Percentiles rank a stretch among this genome's conserved stretches.
Evolutionary conservation across 148 eudicot genomes (phyloP).

Genomic region (Spergularia bocconei): DNA sequence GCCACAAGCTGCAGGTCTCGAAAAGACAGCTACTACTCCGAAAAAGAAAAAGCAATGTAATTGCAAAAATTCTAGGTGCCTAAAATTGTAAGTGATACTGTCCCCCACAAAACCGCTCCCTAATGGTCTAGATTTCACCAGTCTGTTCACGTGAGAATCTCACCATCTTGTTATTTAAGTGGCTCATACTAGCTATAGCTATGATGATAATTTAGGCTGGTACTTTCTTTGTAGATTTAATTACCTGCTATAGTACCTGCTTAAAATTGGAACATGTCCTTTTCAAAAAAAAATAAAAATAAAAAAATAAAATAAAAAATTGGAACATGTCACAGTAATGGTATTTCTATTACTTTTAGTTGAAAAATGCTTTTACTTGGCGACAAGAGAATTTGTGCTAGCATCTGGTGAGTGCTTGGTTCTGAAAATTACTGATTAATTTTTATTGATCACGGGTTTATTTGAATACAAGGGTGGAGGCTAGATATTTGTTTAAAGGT

Average conservation of each 20-base stretch:
- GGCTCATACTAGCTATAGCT: not conserved
- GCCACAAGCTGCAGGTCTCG: slow-evolving; percentile 30
- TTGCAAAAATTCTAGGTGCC: slow-evolving; percentile 68
- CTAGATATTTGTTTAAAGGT: no score
- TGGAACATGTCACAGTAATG: not conserved
- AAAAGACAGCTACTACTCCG: slow-evolving; percentile 42
- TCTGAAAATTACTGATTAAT: no score
- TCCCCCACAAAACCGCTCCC: no score
- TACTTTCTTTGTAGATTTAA: not conserved
- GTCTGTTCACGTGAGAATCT: no score
- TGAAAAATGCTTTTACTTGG: no score
- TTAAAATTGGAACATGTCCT: not conserved
- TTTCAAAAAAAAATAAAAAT: no score
- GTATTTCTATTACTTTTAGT: no score
- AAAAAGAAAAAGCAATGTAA: slow-evolving; percentile 70
- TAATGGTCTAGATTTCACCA: not conserved
- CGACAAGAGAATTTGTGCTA: no score
- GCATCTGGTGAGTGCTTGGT: no score
- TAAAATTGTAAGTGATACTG: slow-evolving; percentile 62
- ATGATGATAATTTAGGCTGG: not conserved
- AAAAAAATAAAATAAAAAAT: no score
- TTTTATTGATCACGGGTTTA: no score
- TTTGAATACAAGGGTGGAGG: no score
- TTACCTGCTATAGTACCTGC: not conserved
- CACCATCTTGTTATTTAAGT: not conserved